Conservation (phyloP, 768 basidiomycete genomes). For the Tricholoma sp. region DNA sequence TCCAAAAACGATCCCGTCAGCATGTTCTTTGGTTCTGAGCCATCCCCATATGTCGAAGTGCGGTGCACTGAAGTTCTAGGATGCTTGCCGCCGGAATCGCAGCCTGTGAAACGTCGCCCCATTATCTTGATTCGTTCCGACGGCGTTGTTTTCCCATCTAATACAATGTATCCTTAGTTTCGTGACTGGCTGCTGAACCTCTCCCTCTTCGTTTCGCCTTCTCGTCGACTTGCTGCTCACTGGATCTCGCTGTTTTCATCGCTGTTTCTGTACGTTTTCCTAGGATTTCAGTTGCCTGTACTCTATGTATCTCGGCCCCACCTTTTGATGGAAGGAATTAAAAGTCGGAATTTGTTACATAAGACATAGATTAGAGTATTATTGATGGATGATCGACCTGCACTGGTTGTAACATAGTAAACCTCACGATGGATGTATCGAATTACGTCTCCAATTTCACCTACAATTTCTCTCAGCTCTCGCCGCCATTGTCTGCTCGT, state of each 20-base stretch:
- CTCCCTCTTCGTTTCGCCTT: constrained; percentile 6
- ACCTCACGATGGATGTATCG: constrained; percentile 27
- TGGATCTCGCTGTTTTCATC: constrained; percentile 21
- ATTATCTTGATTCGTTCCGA: constrained; percentile 80
- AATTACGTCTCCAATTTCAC: constrained; percentile 25
- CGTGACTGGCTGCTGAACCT: neutral
- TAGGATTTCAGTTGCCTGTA: constrained; percentile 12
- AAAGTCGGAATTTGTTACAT: neutral
- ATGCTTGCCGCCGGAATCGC: constrained; percentile 72
- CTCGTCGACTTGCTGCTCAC: constrained; percentile 16
- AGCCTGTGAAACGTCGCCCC: constrained; percentile 64
- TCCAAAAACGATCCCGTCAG: constrained; percentile 75
- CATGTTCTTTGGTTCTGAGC: constrained; percentile 85
- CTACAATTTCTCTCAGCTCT: constrained; percentile 21
- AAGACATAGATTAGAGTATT: neutral
- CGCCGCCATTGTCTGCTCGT: constrained; percentile 33
- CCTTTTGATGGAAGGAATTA: neutral
- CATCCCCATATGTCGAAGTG: constrained; percentile 83
- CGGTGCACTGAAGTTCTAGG: constrained; percentile 83
- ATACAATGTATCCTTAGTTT: constrained; percentile 70
- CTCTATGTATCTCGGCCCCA: neutral
- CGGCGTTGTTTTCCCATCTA: constrained; percentile 85
- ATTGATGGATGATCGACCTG: neutral
- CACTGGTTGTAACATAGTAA: neutral
- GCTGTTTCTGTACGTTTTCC: constrained; percentile 11